Conservation (phyloP, 2,329 filamentous ascomycete species). For the Xylariaceae sp. region DNA sequence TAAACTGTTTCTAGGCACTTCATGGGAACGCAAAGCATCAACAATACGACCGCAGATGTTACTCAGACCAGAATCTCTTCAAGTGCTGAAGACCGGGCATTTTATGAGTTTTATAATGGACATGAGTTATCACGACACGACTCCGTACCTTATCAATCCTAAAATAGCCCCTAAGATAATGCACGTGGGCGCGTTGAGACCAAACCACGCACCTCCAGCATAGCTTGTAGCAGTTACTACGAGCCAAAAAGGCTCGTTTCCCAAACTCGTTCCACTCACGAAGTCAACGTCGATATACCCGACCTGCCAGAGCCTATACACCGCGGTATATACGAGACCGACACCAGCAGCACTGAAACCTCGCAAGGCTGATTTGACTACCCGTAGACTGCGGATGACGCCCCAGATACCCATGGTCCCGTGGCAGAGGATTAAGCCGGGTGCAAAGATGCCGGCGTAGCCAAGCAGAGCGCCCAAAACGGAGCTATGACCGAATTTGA, state of each 20-base stretch:
- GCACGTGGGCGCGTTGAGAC: conserved; percentile 40
- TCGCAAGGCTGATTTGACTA: conserved; percentile 56
- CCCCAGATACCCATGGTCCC: conserved; percentile 63
- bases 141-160: conserved; percentile 37
- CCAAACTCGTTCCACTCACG: conserved; percentile 57
- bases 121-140: no score
- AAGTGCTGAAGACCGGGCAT: no score
- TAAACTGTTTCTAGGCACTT: no score
- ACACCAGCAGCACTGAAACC: conserved; percentile 67
- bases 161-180: conserved; percentile 44
- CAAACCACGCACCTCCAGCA: conserved; percentile 43
- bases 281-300: conserved; percentile 60
- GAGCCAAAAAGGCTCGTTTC: conserved; percentile 67
- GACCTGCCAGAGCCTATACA: conserved; percentile 68
- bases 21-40: no score
- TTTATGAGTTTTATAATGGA: no score
- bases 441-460: conserved; percentile 59
- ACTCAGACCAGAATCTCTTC: no score
- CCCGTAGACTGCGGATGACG: conserved; percentile 50
- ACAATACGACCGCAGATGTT: no score
- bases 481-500: conserved; percentile 44
- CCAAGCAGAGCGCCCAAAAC: conserved; percentile 57
- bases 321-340: conserved; percentile 67
- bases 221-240: conserved; percentile 57
- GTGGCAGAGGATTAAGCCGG: conserved; percentile 55